phyloP scores from a whole-genome alignment of 306 rosid species.

The Cicer cuneatum region DNA sequence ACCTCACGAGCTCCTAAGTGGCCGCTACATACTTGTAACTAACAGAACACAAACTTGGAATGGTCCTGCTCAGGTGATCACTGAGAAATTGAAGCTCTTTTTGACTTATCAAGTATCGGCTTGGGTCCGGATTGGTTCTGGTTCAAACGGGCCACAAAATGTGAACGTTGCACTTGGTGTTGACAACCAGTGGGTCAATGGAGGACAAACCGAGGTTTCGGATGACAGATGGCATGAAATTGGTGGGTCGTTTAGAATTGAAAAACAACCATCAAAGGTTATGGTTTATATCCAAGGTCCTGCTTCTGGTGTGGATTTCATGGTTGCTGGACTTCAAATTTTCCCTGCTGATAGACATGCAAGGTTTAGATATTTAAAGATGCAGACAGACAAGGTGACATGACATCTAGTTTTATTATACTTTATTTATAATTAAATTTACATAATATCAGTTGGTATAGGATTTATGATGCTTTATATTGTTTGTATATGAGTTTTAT shows the following conservation, averaged over 20 bases:
- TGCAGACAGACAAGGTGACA: conserved; percentile 78
- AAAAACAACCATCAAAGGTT: conserved; percentile 87
- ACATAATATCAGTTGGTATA: background rate
- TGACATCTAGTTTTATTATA: conserved; percentile 45
- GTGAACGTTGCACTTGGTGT: conserved; percentile 86
- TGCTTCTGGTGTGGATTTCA: conserved; percentile 78
- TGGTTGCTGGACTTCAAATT: conserved; percentile 95
- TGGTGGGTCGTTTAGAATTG: conserved; percentile 92
- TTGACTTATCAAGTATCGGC: conserved; percentile 91
- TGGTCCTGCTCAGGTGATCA: conserved; percentile 94
- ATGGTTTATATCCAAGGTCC: conserved; percentile 95
- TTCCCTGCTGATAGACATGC: conserved; percentile 80
- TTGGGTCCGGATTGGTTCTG: conserved; percentile 86
- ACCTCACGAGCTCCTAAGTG: conserved; percentile 72
- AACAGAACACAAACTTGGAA: conserved; percentile 93
- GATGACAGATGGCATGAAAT: conserved; percentile 87
- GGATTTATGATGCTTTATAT: conserved; percentile 19
- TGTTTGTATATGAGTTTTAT: background rate
- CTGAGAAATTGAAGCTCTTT: conserved; percentile 82
- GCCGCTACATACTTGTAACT: conserved; percentile 73
- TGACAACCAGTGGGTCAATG: conserved; percentile 96
- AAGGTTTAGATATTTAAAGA: conserved; percentile 71
- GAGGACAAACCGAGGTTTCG: conserved; percentile 76
- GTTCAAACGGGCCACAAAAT: conserved; percentile 78
- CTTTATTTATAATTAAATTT: conserved; percentile 24